These are phyloP conservation scores for Bryopsis sp. DNA, from an alignment of 139 green algal genomes.

Conservation along the genomic window DNA sequence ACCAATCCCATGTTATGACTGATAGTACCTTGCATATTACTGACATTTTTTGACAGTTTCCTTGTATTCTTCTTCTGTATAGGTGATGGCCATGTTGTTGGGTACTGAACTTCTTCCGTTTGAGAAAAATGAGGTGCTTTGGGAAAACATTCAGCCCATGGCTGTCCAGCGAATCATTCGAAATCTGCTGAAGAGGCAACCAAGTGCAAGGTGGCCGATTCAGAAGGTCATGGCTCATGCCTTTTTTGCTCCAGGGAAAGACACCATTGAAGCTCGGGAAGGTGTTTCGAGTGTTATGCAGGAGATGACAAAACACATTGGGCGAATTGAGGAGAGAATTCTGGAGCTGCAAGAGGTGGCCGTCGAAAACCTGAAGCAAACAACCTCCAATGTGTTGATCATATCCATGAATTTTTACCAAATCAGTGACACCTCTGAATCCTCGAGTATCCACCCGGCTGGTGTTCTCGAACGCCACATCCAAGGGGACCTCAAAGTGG, in stretches of 20 bases:
- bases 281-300: background rate
- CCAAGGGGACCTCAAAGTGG: no score
- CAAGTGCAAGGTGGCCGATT: background rate
- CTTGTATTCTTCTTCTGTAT: no score
- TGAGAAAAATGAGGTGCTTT: background rate
- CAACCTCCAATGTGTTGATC: background rate
- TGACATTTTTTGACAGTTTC: no score
- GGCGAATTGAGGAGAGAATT: background rate
- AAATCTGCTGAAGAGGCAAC: background rate
- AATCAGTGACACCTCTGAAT: no score
- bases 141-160: background rate
- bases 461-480: background rate
- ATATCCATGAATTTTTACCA: conserved; percentile 2
- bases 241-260: background rate
- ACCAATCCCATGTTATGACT: no score
- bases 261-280: background rate
- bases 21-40: no score
- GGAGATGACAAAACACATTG: background rate
- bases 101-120: background rate
- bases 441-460: background rate
- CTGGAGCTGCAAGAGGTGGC: background rate
- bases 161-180: background rate
- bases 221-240: conserved; percentile 3
- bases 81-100: conserved; percentile 5
- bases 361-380: conserved; percentile 13